Evolutionary conservation across 1,284 basidiomycete genomes (phyloP), one percentile per base, ranked within the genome.

Genomic region (Testicularia cyperi): DNA sequence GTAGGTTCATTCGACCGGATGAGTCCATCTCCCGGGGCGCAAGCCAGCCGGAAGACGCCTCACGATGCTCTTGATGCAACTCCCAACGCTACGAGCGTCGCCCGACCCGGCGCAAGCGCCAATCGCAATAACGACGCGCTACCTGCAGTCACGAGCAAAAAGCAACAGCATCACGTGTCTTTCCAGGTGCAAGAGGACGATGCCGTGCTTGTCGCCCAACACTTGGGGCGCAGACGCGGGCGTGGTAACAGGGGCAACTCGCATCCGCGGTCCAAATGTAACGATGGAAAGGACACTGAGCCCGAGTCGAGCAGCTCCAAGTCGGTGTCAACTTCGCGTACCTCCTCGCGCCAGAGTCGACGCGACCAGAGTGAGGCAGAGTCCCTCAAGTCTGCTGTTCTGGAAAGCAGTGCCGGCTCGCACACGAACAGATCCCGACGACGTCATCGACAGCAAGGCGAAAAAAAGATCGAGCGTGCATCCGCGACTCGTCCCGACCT

Each of bases 151-250:
- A n/a, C n/a, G n/a, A n/a, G n/a, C n/a, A n/a, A n/a, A n/a, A n/a
- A n/a, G n/a, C n/a, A n/a, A 23, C 57, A 54, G 31, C 51, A 61
- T 24, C 57, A 54, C 38, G 57, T 61, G 33, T 61, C 57, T 4
- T 61, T 61, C 33, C 46, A 61, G n/a, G n/a, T n/a, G n/a, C n/a
- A n/a, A n/a, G n/a, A n/a, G 19, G 57, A 61, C 6, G 38, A 54
- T n/a, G 22, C 41, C 2, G 49, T 49, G 4, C 29, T 41, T 12
- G 18, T 45, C 8, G 19, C 41, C 15, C 46, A 37, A n/a, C 44
- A 12, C 14, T 21, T 34, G 18, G 48, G 38, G 31, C 51, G 24
- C 7, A 29, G 39, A 6, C 43, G 51, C 3, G 51, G 51, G 14
- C 48, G 56, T 24, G 35, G 28, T 21, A 49, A 53, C 6, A 48